Conservation (phyloP, 495 filamentous ascomycete species). For the Hypoxylon cercidicola region DNA sequence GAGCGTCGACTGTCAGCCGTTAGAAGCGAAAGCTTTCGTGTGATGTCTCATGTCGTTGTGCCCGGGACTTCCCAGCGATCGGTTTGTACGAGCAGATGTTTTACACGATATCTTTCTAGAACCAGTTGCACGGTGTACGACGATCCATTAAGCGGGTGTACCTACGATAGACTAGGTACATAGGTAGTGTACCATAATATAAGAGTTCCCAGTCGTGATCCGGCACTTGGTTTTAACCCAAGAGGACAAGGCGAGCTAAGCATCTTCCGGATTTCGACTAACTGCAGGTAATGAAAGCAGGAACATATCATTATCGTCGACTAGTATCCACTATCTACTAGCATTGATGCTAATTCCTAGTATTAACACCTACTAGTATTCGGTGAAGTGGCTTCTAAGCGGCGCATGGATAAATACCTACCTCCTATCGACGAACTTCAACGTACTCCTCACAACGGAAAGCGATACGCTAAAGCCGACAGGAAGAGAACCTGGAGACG, state of each 20-base stretch:
- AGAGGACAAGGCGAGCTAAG: conserved; percentile 5
- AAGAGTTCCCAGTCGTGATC: conserved; percentile 17
- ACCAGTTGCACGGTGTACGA: too few species aligned
- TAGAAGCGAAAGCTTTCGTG: not conserved
- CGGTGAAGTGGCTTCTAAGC: too few species aligned
- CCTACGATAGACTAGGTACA: conserved; percentile 15
- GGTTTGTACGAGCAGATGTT: not conserved
- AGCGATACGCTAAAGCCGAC: too few species aligned
- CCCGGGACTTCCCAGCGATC: conserved; percentile 25
- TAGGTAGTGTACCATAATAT: not conserved
- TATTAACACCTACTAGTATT: too few species aligned
- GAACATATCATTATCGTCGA: conserved; percentile 14
- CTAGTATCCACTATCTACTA: not conserved
- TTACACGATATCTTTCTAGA: not conserved
- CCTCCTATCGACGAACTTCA: too few species aligned
- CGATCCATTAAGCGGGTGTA: not conserved
- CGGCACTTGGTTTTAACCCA: conserved; percentile 36
- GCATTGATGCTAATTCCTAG: too few species aligned
- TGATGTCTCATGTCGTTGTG: conserved; percentile 16
- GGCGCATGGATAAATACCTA: too few species aligned
- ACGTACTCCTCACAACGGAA: too few species aligned
- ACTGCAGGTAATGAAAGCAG: conserved; percentile 28
- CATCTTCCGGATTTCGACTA: conserved; percentile 10
- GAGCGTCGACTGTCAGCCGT: not conserved
- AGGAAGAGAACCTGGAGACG: too few species aligned